Percentiles rank a stretch among this genome's conserved stretches.
phyloP scores from a whole-genome alignment of 169 alveolate genomes.

The Plasmodium sp. region DNA sequence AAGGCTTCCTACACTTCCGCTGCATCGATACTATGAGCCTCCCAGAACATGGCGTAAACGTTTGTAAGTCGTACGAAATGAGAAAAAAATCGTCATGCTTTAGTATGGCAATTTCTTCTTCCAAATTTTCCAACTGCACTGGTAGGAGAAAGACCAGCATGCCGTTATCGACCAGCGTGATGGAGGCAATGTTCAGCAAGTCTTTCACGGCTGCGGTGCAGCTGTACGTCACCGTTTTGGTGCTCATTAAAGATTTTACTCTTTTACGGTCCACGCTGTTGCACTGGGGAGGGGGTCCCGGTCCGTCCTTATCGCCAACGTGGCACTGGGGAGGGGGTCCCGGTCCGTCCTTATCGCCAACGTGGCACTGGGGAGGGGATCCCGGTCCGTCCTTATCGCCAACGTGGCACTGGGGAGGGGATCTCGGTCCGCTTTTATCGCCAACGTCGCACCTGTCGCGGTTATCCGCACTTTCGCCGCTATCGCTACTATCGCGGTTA shows the following conservation, averaged over 20 bases:
- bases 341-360: neutral
- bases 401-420: neutral
- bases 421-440: neutral
- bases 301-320: neutral
- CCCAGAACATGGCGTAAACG: slow-evolving; percentile 37
- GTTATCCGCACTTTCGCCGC: neutral
- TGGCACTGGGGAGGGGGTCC: neutral
- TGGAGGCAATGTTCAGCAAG: slow-evolving; percentile 77
- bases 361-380: neutral
- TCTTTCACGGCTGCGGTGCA: slow-evolving; percentile 67
- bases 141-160: slow-evolving; percentile 88
- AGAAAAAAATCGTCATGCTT: slow-evolving; percentile 66
- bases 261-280: neutral
- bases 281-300: neutral
- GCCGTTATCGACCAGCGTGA: slow-evolving; percentile 83
- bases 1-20: slow-evolving; percentile 37
- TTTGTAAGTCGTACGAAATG: slow-evolving; percentile 67
- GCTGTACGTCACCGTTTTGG: slow-evolving; percentile 39
- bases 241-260: slow-evolving; percentile 2
- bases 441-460: neutral
- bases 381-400: neutral
- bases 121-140: slow-evolving; percentile 65
- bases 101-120: slow-evolving; percentile 54
- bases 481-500: neutral
- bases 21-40: slow-evolving; percentile 73